Evolutionary conservation across 768 basidiomycete species (phyloP).

Genomic region (Antrodiella citrinella): DNA sequence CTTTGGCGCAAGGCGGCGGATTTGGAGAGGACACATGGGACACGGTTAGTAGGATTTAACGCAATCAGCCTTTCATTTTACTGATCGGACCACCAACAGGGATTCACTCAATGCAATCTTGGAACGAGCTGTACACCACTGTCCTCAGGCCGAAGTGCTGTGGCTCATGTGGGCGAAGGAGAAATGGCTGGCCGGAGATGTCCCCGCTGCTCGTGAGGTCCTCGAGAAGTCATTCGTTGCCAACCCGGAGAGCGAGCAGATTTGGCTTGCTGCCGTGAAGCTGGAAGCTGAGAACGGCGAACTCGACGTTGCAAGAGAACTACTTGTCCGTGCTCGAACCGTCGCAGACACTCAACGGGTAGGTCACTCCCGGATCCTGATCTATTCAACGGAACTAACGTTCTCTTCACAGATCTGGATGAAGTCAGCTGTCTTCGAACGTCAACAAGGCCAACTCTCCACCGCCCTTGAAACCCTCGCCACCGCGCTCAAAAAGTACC

Average conservation of each 20-base stretch:
- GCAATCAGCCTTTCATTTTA: constrained; percentile 4
- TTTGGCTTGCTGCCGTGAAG: constrained; percentile 97
- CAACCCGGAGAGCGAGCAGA: constrained; percentile 94
- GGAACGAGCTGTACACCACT: constrained; percentile 76
- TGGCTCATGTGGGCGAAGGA: constrained; percentile 99
- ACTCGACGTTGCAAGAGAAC: constrained; percentile 73
- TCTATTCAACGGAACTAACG: background rate
- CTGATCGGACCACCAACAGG: too few relatives aligned
- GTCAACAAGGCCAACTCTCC: constrained; percentile 72
- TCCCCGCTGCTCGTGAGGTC: constrained; percentile 83
- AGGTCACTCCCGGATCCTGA: constrained; percentile 22
- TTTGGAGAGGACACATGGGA: constrained; percentile 87
- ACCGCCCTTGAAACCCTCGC: constrained; percentile 70
- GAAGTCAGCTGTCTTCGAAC: constrained; percentile 94
- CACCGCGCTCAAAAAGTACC: constrained; percentile 75
- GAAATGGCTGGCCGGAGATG: constrained; percentile 87
- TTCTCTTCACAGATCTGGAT: constrained; percentile 79
- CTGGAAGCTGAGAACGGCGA: constrained; percentile 95
- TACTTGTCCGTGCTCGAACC: constrained; percentile 81
- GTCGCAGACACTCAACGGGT: constrained; percentile 91
- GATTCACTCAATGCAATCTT: constrained; percentile 80
- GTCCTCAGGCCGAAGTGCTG: constrained; percentile 91
- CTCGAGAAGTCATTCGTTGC: constrained; percentile 87
- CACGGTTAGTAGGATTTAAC: constrained; percentile 31
- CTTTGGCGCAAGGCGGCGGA: constrained; percentile 91